These are phyloP conservation scores for Russula sp. DNA, from an alignment of 768 basidiomycete genomes.

Conservation along the genomic window DNA sequence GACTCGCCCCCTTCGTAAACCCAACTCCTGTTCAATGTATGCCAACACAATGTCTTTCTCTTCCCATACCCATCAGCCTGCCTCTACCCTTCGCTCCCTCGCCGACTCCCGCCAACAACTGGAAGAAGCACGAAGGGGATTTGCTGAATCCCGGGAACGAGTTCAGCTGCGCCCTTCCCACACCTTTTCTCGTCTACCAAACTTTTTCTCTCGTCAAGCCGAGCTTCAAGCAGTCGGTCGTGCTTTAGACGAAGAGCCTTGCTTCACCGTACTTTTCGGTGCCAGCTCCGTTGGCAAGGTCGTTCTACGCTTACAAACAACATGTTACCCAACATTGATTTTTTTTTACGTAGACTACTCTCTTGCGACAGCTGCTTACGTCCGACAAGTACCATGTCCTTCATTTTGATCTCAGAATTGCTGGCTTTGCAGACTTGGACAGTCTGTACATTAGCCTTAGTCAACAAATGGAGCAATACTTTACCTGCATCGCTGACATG, in stretches of 20 bases:
- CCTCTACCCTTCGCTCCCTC: conserved; percentile 70
- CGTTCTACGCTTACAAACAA: not conserved
- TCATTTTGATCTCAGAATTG: conserved; percentile 78
- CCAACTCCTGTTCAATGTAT: conserved; percentile 6
- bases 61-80: conserved; percentile 45
- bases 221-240: conserved; percentile 64
- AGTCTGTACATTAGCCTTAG: conserved; percentile 75
- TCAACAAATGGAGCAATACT: conserved; percentile 77
- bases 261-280: conserved; percentile 76
- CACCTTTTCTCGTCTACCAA: conserved; percentile 70
- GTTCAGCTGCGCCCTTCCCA: conserved; percentile 65
- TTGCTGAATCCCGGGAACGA: conserved; percentile 60
- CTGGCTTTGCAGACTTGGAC: conserved; percentile 75
- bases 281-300: conserved; percentile 82
- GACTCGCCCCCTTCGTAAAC: conserved; percentile 21
- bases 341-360: conserved; percentile 49
- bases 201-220: conserved; percentile 62
- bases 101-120: conserved; percentile 71
- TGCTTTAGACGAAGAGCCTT: conserved; percentile 60
- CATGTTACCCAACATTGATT: not conserved
- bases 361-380: conserved; percentile 72
- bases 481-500: conserved; percentile 53
- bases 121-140: conserved; percentile 72
- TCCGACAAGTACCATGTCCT: conserved; percentile 67
- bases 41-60: conserved; percentile 19